A percentile compares a stretch with the other conserved stretches of the same genome.
Evolutionary conservation across 257 asterid genomes (phyloP).

Genomic region (Penstemon newberryi): DNA sequence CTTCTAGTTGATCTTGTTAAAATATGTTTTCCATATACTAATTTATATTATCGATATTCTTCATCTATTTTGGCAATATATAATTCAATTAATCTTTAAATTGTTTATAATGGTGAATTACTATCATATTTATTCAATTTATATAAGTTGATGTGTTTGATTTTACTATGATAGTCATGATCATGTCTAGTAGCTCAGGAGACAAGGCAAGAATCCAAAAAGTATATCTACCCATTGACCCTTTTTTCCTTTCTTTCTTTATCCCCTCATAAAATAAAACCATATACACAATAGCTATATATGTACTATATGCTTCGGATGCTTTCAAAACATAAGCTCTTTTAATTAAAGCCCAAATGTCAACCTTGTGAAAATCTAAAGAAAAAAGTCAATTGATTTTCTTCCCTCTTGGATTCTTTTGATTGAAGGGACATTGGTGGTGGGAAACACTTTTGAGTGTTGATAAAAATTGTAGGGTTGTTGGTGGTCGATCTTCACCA

Average conservation of each 20-base stretch:
- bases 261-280: slow-evolving; percentile 17
- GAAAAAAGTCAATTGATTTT: slow-evolving; percentile 47
- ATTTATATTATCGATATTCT: too few relatives aligned
- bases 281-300: not conserved
- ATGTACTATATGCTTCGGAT: slow-evolving; percentile 45
- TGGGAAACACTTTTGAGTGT: slow-evolving; percentile 57
- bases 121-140: too few relatives aligned
- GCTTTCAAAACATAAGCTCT: slow-evolving; percentile 44
- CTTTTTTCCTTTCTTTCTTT: slow-evolving; percentile 6
- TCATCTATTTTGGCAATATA: too few relatives aligned
- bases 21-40: too few relatives aligned
- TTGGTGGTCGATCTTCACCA: slow-evolving; percentile 37
- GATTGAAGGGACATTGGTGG: slow-evolving; percentile 42
- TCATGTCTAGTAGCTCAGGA: slow-evolving; percentile 22
- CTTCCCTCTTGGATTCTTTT: slow-evolving; percentile 48
- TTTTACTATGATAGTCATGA: too few relatives aligned
- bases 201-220: slow-evolving; percentile 39
- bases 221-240: slow-evolving; percentile 27
- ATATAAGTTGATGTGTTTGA: too few relatives aligned
- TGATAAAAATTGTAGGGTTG: slow-evolving; percentile 41
- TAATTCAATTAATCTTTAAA: too few relatives aligned
- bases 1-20: too few relatives aligned
- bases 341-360: slow-evolving; percentile 40
- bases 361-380: slow-evolving; percentile 47
- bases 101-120: too few relatives aligned